Conservation (phyloP, 805 yeast genomes). For the Pichia nanzhaoensis region DNA sequence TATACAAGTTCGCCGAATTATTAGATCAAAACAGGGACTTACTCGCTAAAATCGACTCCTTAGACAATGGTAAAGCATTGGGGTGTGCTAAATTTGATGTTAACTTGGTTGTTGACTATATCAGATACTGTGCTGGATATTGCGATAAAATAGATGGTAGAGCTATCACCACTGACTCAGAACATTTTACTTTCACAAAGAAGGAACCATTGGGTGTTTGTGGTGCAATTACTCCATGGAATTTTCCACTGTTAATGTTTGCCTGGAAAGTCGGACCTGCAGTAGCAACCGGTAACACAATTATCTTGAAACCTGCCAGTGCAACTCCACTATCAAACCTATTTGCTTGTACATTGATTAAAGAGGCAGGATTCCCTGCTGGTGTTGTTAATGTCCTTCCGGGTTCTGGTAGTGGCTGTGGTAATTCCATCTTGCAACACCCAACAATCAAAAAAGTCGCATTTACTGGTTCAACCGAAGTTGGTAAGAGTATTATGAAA, state of each 20-base stretch:
- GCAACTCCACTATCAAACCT: slow-evolving; percentile 72
- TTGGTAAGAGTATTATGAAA: slow-evolving; percentile 66
- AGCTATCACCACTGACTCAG: slow-evolving; percentile 53
- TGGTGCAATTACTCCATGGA: slow-evolving; percentile 84
- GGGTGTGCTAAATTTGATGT: slow-evolving; percentile 63
- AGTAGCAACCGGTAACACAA: slow-evolving; percentile 68
- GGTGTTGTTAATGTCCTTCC: slow-evolving; percentile 72
- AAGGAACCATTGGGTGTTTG: slow-evolving; percentile 77
- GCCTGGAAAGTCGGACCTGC: slow-evolving; percentile 80
- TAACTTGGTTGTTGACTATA: slow-evolving; percentile 52
- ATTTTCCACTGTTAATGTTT: slow-evolving; percentile 75
- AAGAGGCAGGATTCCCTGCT: slow-evolving; percentile 66
- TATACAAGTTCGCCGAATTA: slow-evolving; percentile 61
- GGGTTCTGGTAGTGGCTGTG: slow-evolving; percentile 69
- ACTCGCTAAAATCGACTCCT: slow-evolving; percentile 61
- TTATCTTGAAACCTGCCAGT: slow-evolving; percentile 69
- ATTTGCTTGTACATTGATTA: slow-evolving; percentile 51
- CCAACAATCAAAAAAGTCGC: slow-evolving; percentile 69
- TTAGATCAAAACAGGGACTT: slow-evolving; percentile 57
- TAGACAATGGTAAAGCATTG: slow-evolving; percentile 74
- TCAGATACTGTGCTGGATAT: slow-evolving; percentile 69
- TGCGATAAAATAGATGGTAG: slow-evolving; percentile 66
- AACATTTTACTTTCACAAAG: slow-evolving; percentile 58
- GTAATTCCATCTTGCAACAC: slow-evolving; percentile 63
- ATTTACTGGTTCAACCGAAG: slow-evolving; percentile 75